Evolutionary conservation across 1,139 yeast species (phyloP), one percentile per base, ranked within the genome.

Genomic region (Blastobotrys serpentis): DNA sequence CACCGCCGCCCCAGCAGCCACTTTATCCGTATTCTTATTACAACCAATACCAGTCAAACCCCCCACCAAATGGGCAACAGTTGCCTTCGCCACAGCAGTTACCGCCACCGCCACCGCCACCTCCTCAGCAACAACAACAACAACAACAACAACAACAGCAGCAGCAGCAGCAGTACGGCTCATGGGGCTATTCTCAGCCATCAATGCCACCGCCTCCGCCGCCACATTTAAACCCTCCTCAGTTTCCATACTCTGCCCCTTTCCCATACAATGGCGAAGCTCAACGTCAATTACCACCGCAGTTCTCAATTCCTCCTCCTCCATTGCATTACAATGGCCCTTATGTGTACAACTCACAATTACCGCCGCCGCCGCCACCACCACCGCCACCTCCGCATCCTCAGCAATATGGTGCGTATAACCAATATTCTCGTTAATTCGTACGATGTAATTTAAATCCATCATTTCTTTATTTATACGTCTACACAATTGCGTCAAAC

Each of bases 361-460:
- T 29, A 22, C 22, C 41, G 25, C 51, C 54, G 16, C 54, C 54
- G 21, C 54, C 49, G 11, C 55, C 44, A 26, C 49, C 51, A 13
- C 49, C 32, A 25, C 44, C 50, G 18, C 34, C 51, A 18, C n/a
- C n/a, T 34, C 44, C 18, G 36, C 41, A 47, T n/a, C 51, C 52
- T 42, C 51, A 30, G 13, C 11, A 22, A 21, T 30, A 16, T 3
- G 46, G 40, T 13, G 33, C 25, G 5, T 38, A 38, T 19, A 29
- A 29, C 32, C 32, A 29, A 14, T 29, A 29, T 29, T 29, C 32
- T 6, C 32, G 32, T 11, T 29, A 29, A 29, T 29, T 11, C 13
- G 26, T 23, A 23, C 26, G n/a, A n/a, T n/a, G n/a, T n/a, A n/a
- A n/a, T n/a, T n/a, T n/a, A n/a, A n/a, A n/a, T n/a, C n/a, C n/a